A percentile compares a stretch with the other conserved stretches of the same genome.
phyloP scores from a whole-genome alignment of 2,329 filamentous ascomycete species.

The Paraphoma chrysanthemicola region DNA sequence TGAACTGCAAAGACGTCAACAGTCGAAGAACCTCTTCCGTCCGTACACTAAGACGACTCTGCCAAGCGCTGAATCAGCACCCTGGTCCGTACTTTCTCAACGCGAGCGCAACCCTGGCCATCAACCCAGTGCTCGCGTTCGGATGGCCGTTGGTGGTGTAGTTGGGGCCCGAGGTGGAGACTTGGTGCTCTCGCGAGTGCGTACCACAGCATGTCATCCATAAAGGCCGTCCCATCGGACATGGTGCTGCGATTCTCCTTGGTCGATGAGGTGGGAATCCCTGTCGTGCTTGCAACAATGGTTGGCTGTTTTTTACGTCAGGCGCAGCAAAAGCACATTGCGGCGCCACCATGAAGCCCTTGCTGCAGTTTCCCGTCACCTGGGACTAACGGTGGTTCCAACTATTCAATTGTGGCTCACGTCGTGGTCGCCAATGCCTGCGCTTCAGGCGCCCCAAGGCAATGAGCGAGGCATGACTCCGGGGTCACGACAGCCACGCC shows the following conservation, averaged over 20 bases:
- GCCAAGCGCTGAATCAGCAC: slow-evolving; percentile 15
- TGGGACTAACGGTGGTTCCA: slow-evolving; percentile 49
- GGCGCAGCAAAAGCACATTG: slow-evolving; percentile 29
- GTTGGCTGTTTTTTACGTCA: slow-evolving; percentile 27
- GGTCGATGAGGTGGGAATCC: slow-evolving; percentile 2
- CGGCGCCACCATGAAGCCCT: slow-evolving; percentile 21
- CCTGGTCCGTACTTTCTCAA: slow-evolving; percentile 3
- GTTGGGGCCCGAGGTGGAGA: neutral
- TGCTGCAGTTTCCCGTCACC: slow-evolving; percentile 38
- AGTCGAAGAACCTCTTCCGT: slow-evolving; percentile 1
- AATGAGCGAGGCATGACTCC: slow-evolving; percentile 5
- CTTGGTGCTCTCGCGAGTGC: slow-evolving; percentile 6
- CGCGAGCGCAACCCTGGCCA: slow-evolving; percentile 17
- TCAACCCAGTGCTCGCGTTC: slow-evolving; percentile 17
- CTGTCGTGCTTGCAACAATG: slow-evolving; percentile 2
- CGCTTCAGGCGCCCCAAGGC: slow-evolving; percentile 10
- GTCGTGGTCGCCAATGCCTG: slow-evolving; percentile 34
- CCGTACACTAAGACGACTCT: neutral
- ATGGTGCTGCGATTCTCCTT: slow-evolving; percentile 12
- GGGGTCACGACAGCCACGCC: slow-evolving; percentile 5
- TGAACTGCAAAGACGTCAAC: slow-evolving; percentile 6
- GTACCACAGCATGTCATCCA: slow-evolving; percentile 13
- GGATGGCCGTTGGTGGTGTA: slow-evolving; percentile 15
- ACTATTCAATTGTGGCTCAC: slow-evolving; percentile 43
- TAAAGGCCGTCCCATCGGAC: slow-evolving; percentile 1